Evolutionary conservation across 2,329 filamentous ascomycete species (phyloP).

Genomic region (Tolypocladium endophyticum): DNA sequence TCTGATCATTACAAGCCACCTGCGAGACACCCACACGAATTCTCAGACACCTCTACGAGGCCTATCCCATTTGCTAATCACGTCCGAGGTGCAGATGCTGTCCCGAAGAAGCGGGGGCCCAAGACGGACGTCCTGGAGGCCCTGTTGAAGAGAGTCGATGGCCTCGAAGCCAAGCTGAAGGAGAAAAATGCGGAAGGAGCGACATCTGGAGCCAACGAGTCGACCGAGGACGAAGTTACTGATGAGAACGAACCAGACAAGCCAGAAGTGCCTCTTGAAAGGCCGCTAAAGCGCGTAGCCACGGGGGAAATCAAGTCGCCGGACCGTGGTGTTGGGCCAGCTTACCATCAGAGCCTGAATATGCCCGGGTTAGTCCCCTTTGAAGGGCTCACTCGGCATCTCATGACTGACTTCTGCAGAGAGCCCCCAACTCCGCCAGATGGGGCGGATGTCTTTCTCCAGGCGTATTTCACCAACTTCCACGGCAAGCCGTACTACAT

Average conservation of each 20-base stretch:
- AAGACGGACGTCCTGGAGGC: constrained; percentile 86
- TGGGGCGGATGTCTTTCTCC: constrained; percentile 53
- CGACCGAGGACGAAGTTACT: background rate
- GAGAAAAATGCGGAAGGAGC: constrained; percentile 42
- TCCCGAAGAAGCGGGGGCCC: constrained; percentile 81
- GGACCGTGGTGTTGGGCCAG: background rate
- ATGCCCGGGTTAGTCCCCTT: background rate
- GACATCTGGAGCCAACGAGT: background rate
- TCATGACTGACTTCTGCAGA: constrained; percentile 15
- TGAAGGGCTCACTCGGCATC: background rate
- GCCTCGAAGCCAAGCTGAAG: constrained; percentile 69
- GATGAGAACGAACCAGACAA: background rate
- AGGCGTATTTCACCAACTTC: constrained; percentile 69
- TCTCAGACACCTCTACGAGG: too few species aligned
- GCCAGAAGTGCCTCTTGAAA: constrained; percentile 16
- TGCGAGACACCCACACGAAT: background rate
- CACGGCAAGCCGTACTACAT: constrained; percentile 78
- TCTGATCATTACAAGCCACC: background rate
- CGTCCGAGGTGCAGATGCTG: constrained; percentile 49
- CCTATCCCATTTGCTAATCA: background rate
- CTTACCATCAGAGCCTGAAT: too few species aligned
- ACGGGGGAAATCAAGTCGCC: constrained; percentile 21
- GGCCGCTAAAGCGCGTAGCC: constrained; percentile 28
- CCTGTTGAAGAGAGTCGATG: constrained; percentile 73
- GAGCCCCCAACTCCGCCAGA: constrained; percentile 35